phyloP scores from a whole-genome alignment of 2,329 filamentous ascomycete genomes.

The Xylariaceae sp. region DNA sequence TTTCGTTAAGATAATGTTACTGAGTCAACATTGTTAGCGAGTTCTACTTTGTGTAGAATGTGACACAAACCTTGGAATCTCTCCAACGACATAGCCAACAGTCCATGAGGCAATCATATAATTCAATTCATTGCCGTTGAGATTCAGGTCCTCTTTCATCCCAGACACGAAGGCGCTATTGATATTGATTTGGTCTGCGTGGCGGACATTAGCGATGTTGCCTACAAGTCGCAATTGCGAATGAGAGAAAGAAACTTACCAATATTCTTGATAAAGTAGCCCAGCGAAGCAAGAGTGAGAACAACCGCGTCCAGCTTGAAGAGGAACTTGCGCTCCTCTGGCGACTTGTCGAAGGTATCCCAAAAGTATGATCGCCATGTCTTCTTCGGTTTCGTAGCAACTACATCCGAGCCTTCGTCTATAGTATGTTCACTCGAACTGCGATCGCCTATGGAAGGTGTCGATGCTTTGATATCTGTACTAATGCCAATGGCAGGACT shows the following conservation, averaged over 20 bases:
- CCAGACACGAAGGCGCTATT: constrained; percentile 46
- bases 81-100: constrained; percentile 32
- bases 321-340: constrained; percentile 39
- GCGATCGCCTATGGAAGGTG: not conserved
- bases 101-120: constrained; percentile 32
- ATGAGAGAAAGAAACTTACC: not conserved
- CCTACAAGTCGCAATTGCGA: not conserved
- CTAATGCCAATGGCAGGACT: constrained; percentile 10
- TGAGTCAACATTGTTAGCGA: constrained; percentile 15
- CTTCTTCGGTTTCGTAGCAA: constrained; percentile 28
- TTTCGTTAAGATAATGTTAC: constrained; percentile 35
- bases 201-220: too few relatives aligned
- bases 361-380: constrained; percentile 50
- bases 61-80: constrained; percentile 6
- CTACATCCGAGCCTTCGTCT: constrained; percentile 14
- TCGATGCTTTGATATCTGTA: constrained; percentile 2
- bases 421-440: not conserved
- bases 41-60: not conserved
- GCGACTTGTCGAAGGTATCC: constrained; percentile 46
- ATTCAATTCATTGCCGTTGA: constrained; percentile 41
- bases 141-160: constrained; percentile 42
- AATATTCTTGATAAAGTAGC: constrained; percentile 43
- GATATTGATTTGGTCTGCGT: constrained; percentile 33
- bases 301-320: constrained; percentile 43
- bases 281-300: constrained; percentile 39